Evolutionary conservation across 768 basidiomycete genomes (phyloP).

Genomic region (Lentinula lateritia): DNA sequence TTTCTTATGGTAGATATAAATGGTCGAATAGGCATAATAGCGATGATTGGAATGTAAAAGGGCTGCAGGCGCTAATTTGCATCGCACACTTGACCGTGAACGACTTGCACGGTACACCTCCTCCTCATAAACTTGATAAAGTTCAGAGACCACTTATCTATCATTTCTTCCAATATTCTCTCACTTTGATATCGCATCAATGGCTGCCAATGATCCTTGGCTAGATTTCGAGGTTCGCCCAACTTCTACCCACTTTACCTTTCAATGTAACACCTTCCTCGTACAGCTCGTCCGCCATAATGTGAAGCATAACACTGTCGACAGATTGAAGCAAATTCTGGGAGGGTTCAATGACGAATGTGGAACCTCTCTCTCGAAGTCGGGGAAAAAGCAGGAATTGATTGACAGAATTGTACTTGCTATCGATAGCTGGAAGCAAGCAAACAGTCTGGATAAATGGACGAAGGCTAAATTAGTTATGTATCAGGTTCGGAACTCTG

Average conservation of each 20-base stretch:
- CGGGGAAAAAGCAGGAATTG: constrained; percentile 84
- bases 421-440: constrained; percentile 56
- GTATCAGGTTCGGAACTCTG: constrained; percentile 56
- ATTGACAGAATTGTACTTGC: constrained; percentile 66
- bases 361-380: constrained; percentile 56
- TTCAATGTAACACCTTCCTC: constrained; percentile 8
- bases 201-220: constrained; percentile 64
- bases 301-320: constrained; percentile 77
- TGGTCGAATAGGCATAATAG: background rate
- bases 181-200: constrained; percentile 22
- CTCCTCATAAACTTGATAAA: background rate
- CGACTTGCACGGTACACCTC: background rate
- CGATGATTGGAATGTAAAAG: background rate
- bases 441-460: constrained; percentile 60
- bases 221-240: constrained; percentile 65
- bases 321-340: constrained; percentile 79
- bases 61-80: background rate
- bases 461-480: constrained; percentile 62
- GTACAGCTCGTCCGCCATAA: constrained; percentile 61
- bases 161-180: background rate
- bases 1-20: background rate
- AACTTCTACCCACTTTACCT: constrained; percentile 1
- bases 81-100: background rate
- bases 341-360: constrained; percentile 77
- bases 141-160: background rate